Evolutionary conservation across 2,329 filamentous ascomycete genomes (phyloP), one percentile per base, ranked within the genome.

Genomic region (Elsinoe necatrix): DNA sequence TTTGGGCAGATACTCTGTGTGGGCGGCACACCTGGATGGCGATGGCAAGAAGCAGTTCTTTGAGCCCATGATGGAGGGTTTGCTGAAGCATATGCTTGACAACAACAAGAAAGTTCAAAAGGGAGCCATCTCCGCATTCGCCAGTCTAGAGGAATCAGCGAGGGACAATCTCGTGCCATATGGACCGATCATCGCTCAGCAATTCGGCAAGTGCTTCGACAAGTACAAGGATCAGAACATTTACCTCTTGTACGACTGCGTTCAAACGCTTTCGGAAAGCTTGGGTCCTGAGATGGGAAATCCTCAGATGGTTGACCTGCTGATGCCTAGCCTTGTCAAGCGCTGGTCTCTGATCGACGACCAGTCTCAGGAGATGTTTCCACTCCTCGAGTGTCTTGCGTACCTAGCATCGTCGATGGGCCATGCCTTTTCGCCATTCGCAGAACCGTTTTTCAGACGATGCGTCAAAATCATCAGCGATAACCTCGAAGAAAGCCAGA

Each of bases 211-310:
- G 59, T 98, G 93, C 71, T 98, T 98, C 72, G 81, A 78, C 55
- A 90, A 87, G 72, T 98, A 97, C 81, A 97, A 98, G 78, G 92
- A 97, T 72, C 86, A 89, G 66, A 98, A 98, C 75, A 96, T 97
- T 83, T 96, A 95, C 75, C 95, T 97, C 56, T 81, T 98, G 31
- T 98, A 98, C 74, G 93, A 98, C 73, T 97, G 93, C 70, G 89
- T 98, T 31, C 93, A 98, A 74, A 98, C 93, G 0, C 77, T 98
- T 57, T 93, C 93, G 2, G 93, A 98, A 71, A 86, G 89, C 66
- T 86, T 97, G 56, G 90, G 89, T 9, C 83, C 85, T 5, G 83
- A 86, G 31, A 77, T 98, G 62, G 86, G 89, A n/a, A 79, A 83
- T 60, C 86, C 86, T 5, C 82, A 91, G 54, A 80, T 95, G n/a